Conservation (phyloP, 2,329 filamentous ascomycete genomes). For the Aspergillus carbonarius region DNA sequence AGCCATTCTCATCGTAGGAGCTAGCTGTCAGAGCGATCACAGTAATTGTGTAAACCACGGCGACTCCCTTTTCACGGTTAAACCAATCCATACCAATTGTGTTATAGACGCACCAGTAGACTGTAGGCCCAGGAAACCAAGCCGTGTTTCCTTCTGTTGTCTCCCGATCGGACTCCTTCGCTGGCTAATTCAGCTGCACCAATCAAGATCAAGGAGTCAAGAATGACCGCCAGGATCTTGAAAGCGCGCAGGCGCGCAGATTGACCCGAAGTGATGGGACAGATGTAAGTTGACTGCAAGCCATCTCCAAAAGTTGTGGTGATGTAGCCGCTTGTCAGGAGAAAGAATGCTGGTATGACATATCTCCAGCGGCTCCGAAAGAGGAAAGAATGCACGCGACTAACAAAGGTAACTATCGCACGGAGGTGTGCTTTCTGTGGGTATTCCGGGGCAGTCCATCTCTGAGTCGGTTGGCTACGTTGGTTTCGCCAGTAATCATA, state of each 20-base stretch:
- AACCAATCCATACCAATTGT: constrained; percentile 2
- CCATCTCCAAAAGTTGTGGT: constrained; percentile 35
- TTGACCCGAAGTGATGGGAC: constrained; percentile 41
- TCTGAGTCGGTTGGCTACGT: constrained; percentile 22
- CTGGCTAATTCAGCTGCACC: constrained; percentile 30
- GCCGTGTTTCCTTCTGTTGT: constrained; percentile 25
- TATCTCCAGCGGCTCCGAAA: constrained; percentile 38
- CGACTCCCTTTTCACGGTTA: constrained; percentile 28
- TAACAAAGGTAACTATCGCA: constrained; percentile 26
- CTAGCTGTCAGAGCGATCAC: constrained; percentile 39
- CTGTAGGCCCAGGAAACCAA: constrained; percentile 30
- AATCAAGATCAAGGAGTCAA: constrained; percentile 46
- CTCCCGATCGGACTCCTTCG: constrained; percentile 19
- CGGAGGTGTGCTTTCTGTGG: constrained; percentile 19
- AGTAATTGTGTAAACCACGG: constrained; percentile 37
- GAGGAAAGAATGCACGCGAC: constrained; percentile 30
- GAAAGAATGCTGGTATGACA: constrained; percentile 37
- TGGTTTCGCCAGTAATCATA: constrained; percentile 43
- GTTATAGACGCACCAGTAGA: constrained; percentile 28
- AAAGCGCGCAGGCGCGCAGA: constrained; percentile 36
- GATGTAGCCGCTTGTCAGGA: constrained; percentile 41
- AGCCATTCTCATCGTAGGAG: constrained; percentile 36
- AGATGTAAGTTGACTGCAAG: constrained; percentile 51
- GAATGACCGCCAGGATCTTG: constrained; percentile 36
- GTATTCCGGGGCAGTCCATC: constrained; percentile 18